phyloP scores from a whole-genome alignment of 805 yeast species.

The Ogataea thermomethanolica region DNA sequence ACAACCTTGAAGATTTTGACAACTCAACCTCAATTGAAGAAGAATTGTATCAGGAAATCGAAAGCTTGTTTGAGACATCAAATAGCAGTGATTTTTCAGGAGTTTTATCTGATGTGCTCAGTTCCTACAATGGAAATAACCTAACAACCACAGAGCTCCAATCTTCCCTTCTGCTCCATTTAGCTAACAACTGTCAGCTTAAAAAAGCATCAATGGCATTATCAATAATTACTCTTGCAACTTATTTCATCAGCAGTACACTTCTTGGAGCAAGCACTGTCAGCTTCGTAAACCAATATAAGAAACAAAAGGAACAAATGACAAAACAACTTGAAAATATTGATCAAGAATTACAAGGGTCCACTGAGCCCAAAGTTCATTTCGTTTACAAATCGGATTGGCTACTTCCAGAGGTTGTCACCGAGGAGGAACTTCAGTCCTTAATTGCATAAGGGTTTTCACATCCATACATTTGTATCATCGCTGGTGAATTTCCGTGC shows the following conservation, averaged over 20 bases:
- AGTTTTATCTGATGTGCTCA: constrained; percentile 1
- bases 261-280: constrained; percentile 13
- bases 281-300: constrained; percentile 14
- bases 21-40: constrained; percentile 10
- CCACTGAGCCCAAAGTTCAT: constrained; percentile 2
- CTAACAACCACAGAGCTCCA: constrained; percentile 16
- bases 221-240: constrained; percentile 13
- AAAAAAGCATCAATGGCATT: constrained; percentile 23
- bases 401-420: constrained; percentile 16
- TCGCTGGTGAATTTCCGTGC: not conserved
- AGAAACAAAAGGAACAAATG: constrained; percentile 2
- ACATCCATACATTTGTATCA: not conserved
- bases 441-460: not conserved
- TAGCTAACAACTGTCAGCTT: constrained; percentile 20
- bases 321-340: not conserved
- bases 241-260: constrained; percentile 17
- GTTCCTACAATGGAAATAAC: constrained; percentile 8
- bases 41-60: constrained; percentile 8
- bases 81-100: constrained; percentile 3
- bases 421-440: constrained; percentile 2
- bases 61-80: not conserved
- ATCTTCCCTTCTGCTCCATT: constrained; percentile 13
- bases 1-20: constrained; percentile 12
- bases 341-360: not conserved
- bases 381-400: constrained; percentile 18